A percentile compares a stretch with the other conserved stretches of the same genome.
These are phyloP conservation scores for Parascedosporium putredinis DNA, from an alignment of 2,329 filamentous ascomycete genomes.

Conservation along the genomic window DNA sequence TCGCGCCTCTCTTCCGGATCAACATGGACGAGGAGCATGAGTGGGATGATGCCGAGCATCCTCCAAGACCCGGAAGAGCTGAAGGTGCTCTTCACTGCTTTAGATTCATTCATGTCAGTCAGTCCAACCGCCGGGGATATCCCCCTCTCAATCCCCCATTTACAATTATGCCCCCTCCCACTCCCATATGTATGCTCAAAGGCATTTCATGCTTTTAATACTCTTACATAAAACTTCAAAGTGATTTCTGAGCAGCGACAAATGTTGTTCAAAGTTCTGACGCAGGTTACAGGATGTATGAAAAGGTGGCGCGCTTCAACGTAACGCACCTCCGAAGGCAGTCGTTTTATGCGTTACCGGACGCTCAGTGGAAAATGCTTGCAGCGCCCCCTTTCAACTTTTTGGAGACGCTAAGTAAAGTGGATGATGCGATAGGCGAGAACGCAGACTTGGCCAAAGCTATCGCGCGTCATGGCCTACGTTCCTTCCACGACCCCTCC, in stretches of 20 bases:
- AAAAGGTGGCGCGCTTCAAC: constrained; percentile 76
- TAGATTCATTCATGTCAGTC: constrained; percentile 83
- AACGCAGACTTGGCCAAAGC: constrained; percentile 76
- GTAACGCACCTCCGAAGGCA: constrained; percentile 83
- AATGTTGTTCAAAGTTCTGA: neutral
- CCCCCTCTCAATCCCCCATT: neutral
- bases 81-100: constrained; percentile 65
- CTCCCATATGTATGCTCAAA: neutral
- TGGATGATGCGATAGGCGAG: constrained; percentile 79
- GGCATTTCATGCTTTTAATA: neutral
- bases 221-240: too few species aligned
- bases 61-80: constrained; percentile 63
- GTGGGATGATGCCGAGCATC: constrained; percentile 10
- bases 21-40: constrained; percentile 6
- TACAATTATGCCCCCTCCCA: neutral
- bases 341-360: constrained; percentile 84
- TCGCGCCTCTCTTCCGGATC: neutral
- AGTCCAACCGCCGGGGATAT: neutral
- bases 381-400: constrained; percentile 74
- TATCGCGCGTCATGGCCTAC: constrained; percentile 61
- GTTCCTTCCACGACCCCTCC: constrained; percentile 50
- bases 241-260: too few species aligned
- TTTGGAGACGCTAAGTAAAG: constrained; percentile 62
- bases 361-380: constrained; percentile 73
- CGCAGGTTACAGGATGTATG: constrained; percentile 57